Conservation (phyloP, 2,329 filamentous ascomycete genomes). For the Fusarium palustre region DNA sequence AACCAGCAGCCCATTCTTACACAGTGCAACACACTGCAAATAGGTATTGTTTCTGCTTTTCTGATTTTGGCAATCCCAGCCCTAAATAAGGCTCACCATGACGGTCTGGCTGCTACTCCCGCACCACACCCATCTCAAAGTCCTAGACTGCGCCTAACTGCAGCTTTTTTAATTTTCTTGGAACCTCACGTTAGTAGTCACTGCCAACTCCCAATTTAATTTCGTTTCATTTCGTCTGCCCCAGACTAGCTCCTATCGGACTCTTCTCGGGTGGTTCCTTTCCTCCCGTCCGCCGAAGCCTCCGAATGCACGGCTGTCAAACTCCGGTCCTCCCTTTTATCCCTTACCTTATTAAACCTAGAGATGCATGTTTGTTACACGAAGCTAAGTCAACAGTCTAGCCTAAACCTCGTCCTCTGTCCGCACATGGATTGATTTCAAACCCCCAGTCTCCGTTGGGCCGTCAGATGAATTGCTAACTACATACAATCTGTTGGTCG, state of each 20-base stretch:
- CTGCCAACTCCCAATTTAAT: neutral
- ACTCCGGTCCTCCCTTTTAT: neutral
- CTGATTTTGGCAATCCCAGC: slow-evolving; percentile 27
- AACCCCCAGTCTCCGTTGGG: slow-evolving; percentile 4
- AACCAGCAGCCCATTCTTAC: slow-evolving; percentile 4
- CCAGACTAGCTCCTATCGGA: slow-evolving; percentile 22
- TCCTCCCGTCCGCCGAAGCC: slow-evolving; percentile 38
- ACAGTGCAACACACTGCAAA: slow-evolving; percentile 2
- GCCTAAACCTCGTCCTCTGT: slow-evolving; percentile 8
- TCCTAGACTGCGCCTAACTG: slow-evolving; percentile 1
- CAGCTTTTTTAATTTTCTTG: slow-evolving; percentile 8
- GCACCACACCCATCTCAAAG: neutral
- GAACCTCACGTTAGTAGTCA: neutral
- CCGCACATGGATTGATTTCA: neutral
- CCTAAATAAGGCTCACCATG: slow-evolving; percentile 32
- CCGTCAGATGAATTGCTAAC: neutral
- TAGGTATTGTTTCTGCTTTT: neutral
- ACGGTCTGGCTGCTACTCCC: slow-evolving; percentile 20
- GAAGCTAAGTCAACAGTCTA: neutral
- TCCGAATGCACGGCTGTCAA: slow-evolving; percentile 39
- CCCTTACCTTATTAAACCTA: slow-evolving; percentile 18
- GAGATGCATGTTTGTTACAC: slow-evolving; percentile 36
- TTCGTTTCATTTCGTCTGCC: neutral
- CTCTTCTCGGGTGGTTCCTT: slow-evolving; percentile 36
- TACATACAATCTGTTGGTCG: slow-evolving; percentile 4